phyloP scores from a whole-genome alignment of 768 basidiomycete genomes.

The Goffeauzyma gilvescens region DNA sequence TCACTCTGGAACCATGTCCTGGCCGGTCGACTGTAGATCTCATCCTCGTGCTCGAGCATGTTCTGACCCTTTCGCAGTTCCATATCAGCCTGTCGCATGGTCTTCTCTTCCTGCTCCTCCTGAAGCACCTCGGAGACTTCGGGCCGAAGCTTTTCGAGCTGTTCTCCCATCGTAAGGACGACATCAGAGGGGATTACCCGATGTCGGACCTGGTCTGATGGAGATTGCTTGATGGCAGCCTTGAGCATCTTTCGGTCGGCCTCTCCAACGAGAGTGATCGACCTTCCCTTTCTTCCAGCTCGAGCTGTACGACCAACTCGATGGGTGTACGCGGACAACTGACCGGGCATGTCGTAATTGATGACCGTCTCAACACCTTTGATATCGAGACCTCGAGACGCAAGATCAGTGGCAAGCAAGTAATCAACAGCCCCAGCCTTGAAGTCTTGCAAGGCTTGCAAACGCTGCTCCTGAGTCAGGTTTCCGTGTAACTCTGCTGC shows the following conservation, averaged over 20 bases:
- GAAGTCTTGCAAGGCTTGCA: conserved; percentile 68
- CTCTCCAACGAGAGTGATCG: conserved; percentile 88
- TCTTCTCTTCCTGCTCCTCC: conserved; percentile 92
- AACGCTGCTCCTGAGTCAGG: conserved; percentile 85
- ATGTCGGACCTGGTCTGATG: conserved; percentile 61
- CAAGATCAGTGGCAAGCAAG: conserved; percentile 88
- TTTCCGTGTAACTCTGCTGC: conserved; percentile 89
- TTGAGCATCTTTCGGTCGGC: conserved; percentile 91
- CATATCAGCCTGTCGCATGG: conserved; percentile 86
- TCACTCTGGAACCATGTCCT: conserved; percentile 95
- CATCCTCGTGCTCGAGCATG: conserved; percentile 75
- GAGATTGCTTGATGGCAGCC: conserved; percentile 74
- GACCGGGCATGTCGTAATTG: conserved; percentile 95
- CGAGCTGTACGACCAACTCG: conserved; percentile 93
- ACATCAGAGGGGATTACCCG: conserved; percentile 64
- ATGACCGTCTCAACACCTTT: conserved; percentile 94
- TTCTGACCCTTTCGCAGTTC: conserved; percentile 87
- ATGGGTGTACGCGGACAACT: conserved; percentile 83
- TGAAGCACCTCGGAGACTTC: conserved; percentile 62
- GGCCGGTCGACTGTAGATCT: conserved; percentile 82
- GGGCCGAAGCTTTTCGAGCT: conserved; percentile 48
- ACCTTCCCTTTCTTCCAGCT: conserved; percentile 78
- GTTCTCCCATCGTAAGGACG: conserved; percentile 49
- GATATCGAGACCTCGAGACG: conserved; percentile 88
- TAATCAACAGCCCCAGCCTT: conserved; percentile 74